Evolutionary conservation across 192 early-diverging fungal species (phyloP), one percentile per base, ranked within the genome.

Genomic region (Podila clonocystis): DNA sequence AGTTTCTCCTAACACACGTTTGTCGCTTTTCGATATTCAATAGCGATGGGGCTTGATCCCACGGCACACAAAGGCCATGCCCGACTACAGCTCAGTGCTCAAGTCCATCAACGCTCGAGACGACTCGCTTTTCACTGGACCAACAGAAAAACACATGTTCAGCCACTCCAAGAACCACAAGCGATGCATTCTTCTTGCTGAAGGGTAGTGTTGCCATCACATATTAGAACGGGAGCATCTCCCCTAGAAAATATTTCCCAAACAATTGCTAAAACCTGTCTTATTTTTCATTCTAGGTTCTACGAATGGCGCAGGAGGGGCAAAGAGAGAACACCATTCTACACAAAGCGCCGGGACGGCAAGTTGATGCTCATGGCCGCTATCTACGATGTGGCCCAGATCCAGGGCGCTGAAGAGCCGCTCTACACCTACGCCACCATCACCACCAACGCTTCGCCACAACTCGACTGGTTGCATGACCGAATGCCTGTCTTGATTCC

Each of bases 401-500:
- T 84, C 50, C 68, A 83, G 24, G 86, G 83, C 60, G 52, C 50
- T 15, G 41, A 69, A 62, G 73, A 84, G 31, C 38, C 74, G 5
- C 66, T 86, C 31, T 88, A 83, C 63, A 83, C 80, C 20, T 88
- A 80, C 34, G 85, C 85, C 2, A 89, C 89, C 33, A 78, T 90
- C 31, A 90, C 89, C 26, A 90, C 89, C 2, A 72, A 69, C 5
- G 62, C 84, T 0, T 86, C 87, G 0, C 59, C 64, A 4, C 68
- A 73, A 12, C 63, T 90, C 9, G 70, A 74, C n/a, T 88, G 82
- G 68, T 52, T 90, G 2, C 89, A 90, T 58, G 82, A 86, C 38
- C 85, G 89, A 3, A 90, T 90, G 89, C 89, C 89, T 19, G 87
- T 88, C 62, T 62, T 80, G 22, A 87, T 90, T 62, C 67, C 89